These are phyloP conservation scores for Saksenaea oblongispora DNA, from an alignment of 371 early-diverging fungal species.

Conservation along the genomic window DNA sequence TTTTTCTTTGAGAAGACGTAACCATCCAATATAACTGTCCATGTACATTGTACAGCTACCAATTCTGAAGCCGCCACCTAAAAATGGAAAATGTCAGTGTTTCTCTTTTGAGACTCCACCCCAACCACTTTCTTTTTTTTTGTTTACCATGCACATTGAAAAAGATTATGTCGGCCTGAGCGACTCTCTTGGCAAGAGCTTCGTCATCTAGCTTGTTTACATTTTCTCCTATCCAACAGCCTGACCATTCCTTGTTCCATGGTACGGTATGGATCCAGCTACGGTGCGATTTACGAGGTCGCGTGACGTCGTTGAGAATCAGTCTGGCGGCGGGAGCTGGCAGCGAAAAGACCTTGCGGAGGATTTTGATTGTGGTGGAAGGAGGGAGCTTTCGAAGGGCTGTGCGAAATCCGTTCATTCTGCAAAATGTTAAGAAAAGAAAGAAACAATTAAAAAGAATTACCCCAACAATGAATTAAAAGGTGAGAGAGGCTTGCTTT, in stretches of 20 bases:
- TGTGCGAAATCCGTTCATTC: constrained; percentile 33
- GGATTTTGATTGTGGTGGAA: constrained; percentile 36
- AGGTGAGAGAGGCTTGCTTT: background rate
- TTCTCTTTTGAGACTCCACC: background rate
- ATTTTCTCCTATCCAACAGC: constrained; percentile 53
- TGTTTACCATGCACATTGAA: constrained; percentile 50
- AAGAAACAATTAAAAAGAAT: constrained; percentile 5
- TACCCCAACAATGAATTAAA: constrained; percentile 7
- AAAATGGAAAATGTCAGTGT: background rate
- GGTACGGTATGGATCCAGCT: constrained; percentile 41
- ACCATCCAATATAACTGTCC: constrained; percentile 47
- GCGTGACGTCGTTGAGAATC: constrained; percentile 43
- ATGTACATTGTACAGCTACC: constrained; percentile 53
- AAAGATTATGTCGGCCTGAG: constrained; percentile 42
- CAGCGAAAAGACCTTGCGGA: constrained; percentile 39
- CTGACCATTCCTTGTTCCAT: constrained; percentile 43
- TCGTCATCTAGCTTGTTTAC: constrained; percentile 24
- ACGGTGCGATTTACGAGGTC: constrained; percentile 39
- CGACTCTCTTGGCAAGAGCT: constrained; percentile 27
- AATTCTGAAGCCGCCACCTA: constrained; percentile 53
- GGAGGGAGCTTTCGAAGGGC: constrained; percentile 40
- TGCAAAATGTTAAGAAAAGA: background rate
- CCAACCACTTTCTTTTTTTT: background rate
- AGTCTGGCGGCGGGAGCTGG: constrained; percentile 52
- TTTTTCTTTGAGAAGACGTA: constrained; percentile 38